Conservation (phyloP, 805 yeast genomes). For the Kodamaea hsintzibuensis region DNA sequence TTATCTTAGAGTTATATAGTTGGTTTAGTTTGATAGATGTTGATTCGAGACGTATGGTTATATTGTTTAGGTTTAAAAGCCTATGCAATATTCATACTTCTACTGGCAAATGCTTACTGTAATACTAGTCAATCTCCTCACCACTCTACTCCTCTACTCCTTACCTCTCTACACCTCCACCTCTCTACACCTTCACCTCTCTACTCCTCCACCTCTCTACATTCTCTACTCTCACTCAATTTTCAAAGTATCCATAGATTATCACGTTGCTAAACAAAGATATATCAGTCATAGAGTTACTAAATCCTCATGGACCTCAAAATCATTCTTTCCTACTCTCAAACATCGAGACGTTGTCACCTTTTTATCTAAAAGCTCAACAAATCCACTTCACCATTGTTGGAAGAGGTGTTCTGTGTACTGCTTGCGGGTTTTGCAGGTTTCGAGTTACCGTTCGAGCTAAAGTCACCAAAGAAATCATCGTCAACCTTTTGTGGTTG, state of each 20-base stretch:
- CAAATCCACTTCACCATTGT: slow-evolving; percentile 47
- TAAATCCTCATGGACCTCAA: not conserved
- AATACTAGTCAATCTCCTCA: too few relatives aligned
- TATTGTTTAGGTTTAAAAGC: too few relatives aligned
- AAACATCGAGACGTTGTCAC: not conserved
- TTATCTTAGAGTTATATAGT: too few relatives aligned
- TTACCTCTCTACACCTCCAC: too few relatives aligned
- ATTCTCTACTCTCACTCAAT: not conserved
- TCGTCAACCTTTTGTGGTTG: slow-evolving; percentile 19
- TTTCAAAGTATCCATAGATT: not conserved
- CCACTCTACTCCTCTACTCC: too few relatives aligned
- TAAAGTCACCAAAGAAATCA: slow-evolving; percentile 36
- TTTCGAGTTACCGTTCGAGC: slow-evolving; percentile 20
- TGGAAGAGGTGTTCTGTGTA: slow-evolving; percentile 9
- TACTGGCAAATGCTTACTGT: too few relatives aligned
- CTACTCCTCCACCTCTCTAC: too few relatives aligned
- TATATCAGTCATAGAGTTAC: slow-evolving; percentile 1
- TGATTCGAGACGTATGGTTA: too few relatives aligned
- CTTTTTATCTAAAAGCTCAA: slow-evolving; percentile 42
- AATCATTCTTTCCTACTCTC: not conserved
- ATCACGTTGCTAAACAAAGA: not conserved
- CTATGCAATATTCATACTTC: too few relatives aligned
- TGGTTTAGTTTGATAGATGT: too few relatives aligned
- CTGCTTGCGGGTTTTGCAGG: slow-evolving; percentile 16
- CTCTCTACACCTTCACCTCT: too few relatives aligned